These are phyloP conservation scores for Prunus dulcis DNA, from an alignment of 306 rosid genomes.

Conservation along the genomic window DNA sequence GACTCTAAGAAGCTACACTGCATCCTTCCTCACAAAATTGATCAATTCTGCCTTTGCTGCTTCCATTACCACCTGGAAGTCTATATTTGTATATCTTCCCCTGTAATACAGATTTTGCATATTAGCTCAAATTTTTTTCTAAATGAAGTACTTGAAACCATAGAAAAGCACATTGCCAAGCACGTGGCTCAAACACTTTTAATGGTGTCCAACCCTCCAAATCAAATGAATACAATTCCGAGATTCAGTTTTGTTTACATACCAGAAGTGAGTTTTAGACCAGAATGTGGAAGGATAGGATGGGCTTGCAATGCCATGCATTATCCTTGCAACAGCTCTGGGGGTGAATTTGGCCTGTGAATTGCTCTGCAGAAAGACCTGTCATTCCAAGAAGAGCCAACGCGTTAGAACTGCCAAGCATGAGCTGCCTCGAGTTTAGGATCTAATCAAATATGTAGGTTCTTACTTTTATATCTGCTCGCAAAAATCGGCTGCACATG, in stretches of 20 bases:
- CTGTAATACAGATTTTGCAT: constrained; percentile 46
- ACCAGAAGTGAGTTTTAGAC: constrained; percentile 96
- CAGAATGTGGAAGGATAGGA: constrained; percentile 77
- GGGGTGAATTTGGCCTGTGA: constrained; percentile 84
- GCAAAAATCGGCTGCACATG: constrained; percentile 82
- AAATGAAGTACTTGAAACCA: not conserved
- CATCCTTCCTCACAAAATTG: constrained; percentile 52
- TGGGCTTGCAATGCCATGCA: constrained; percentile 97
- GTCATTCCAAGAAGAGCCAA: constrained; percentile 29
- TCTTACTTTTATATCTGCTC: constrained; percentile 87
- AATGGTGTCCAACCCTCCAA: not conserved
- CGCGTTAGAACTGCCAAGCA: constrained; percentile 18
- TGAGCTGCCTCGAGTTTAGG: constrained; percentile 12
- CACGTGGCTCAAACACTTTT: not conserved
- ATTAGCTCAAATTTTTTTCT: constrained; percentile 10
- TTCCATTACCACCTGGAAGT: constrained; percentile 72
- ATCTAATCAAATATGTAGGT: constrained; percentile 19
- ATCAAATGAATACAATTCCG: not conserved
- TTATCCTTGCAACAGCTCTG: constrained; percentile 87
- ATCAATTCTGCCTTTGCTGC: constrained; percentile 75
- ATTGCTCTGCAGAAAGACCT: constrained; percentile 87
- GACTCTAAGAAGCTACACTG: constrained; percentile 26
- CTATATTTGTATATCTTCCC: constrained; percentile 77
- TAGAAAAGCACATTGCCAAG: not conserved
- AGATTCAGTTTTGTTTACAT: constrained; percentile 5